Evolutionary conservation across 2,329 filamentous ascomycete genomes (phyloP).

Genomic region (Phyllosticta capitalensis): DNA sequence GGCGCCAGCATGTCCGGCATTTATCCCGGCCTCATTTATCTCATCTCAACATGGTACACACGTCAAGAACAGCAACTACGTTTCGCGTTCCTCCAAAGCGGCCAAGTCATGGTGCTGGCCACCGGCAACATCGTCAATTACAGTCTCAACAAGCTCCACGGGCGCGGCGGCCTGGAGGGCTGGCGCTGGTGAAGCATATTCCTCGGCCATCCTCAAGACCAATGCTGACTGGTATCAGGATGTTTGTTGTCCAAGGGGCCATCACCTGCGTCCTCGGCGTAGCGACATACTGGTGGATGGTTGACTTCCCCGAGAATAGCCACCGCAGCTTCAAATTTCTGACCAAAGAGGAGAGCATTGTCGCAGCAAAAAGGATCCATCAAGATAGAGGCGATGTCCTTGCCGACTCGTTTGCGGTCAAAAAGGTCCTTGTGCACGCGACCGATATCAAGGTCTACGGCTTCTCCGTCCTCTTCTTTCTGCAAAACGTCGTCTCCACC

Average conservation of each 20-base stretch:
- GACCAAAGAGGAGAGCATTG: conserved; percentile 43
- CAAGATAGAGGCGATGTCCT: conserved; percentile 52
- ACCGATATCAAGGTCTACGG: conserved; percentile 54
- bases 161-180: conserved; percentile 45
- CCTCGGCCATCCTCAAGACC: too few relatives aligned
- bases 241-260: conserved; percentile 58
- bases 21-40: conserved; percentile 38
- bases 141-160: conserved; percentile 55
- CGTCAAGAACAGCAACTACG: conserved; percentile 56
- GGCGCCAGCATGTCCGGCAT: conserved; percentile 50
- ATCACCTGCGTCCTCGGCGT: conserved; percentile 50
- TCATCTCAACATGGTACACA: conserved; percentile 55
- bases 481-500: conserved; percentile 58
- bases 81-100: conserved; percentile 55
- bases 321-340: conserved; percentile 50
- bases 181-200: conserved; percentile 45
- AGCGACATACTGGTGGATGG: conserved; percentile 59
- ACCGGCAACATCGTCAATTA: conserved; percentile 60
- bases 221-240: conserved; percentile 20
- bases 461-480: conserved; percentile 56
- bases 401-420: conserved; percentile 47
- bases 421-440: conserved; percentile 47
- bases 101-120: conserved; percentile 55
- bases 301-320: conserved; percentile 57
- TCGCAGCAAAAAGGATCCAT: conserved; percentile 50